Base-by-base conservation (phyloP, 495 filamentous ascomycete species). In the Echria macrotheca region DNA sequence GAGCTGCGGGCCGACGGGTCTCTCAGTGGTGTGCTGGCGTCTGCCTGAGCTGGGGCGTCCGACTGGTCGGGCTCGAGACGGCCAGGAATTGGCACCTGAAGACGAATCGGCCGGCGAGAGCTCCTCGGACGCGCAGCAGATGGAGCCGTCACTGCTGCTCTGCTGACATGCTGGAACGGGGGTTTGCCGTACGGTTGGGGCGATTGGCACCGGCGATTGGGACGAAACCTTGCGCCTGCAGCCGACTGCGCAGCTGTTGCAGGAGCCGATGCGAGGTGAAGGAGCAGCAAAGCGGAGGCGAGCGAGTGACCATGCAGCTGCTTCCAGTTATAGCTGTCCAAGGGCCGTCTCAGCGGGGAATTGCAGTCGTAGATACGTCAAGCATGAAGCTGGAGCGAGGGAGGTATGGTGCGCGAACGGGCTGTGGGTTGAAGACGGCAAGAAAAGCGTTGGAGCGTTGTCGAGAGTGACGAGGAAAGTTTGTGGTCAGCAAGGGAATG, bases 101-200 rank as follows among this genome's bases (percentile, higher is more conserved):
- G 19, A 32, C 33, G 32, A 41, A 39, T 40, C 33, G 44, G 19
- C 44, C n/a, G 33, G 6, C 32, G 19, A 18, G 15, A 17, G 19
- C 35, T 53, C 43, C 50, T 47, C 42, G 19, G 41, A 47, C 50
- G 33, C 44, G 42, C 43, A 29, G 50, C 23, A 18, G 28, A 33
- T 35, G 39, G 39, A 41, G 29, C 33, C 28, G 6, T 48, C 46
- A 35, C 40, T 24, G 33, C 47, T 41, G 37, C 47, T 36, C 47
- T 35, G 47, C 22, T 50, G 47, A 43, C 47, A 50, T 50, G 47
- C 47, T 50, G 26, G 47, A 26, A 42, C 29, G 37, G 47, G 14
- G 5, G 14, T 29, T 47, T 47, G 29, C 44, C 19, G 14, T 23
- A 28, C 45, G 22, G 31, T 32, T 18, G 32, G 46, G 35, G 41